Base-by-base conservation (phyloP, 805 yeast genomes). In the Kazachstania viticola region DNA sequence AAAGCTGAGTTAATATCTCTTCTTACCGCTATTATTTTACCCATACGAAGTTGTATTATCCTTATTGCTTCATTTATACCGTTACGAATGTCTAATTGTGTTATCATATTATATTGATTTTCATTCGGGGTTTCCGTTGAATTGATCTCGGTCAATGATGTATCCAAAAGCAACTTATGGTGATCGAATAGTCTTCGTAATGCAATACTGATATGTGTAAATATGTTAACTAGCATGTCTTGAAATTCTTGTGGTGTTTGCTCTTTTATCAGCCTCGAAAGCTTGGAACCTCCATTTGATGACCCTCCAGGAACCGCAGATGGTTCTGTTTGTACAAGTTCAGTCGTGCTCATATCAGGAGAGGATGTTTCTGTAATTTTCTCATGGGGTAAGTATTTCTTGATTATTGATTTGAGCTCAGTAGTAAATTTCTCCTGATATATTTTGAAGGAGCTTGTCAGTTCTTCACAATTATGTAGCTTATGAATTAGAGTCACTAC, bases 231-330 rank as follows among this genome's bases (percentile, higher is more conserved):
- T 27, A 83, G 51, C 82, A 85, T 78, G 2, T 57, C 61, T 45
- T 80, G 83, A 48, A 85, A 85, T 36, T 83, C 95, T 11, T 59
- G 55, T 0, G 91, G 79, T 0, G 84, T 65, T 66, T 84, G 65
- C 2, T 71, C 68, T 40, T 76, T 73, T 30, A 91, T 69, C 30
- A 62, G 37, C 3, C 60, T 50, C 1, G 73, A 71, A 18, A 69
- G 47, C 18, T 58, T 58, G 4, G 56, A 58, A 21, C 62, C 58
- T 33, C 57, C 57, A 5, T 24, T 33, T 15, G 21, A 19, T 8
- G 13, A 19, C 5, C 9, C 6, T 14, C 12, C 9, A 9, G 26
- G 17, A 2, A 21, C 21, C 4, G 16, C 32, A 16, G 18, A 26
- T 15, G n/a, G 33, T n/a, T 25, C 31, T 13, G 38, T 30, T 9